These are phyloP conservation scores for Naganishia albida DNA, from an alignment of 1,284 basidiomycete genomes.

Conservation along the genomic window DNA sequence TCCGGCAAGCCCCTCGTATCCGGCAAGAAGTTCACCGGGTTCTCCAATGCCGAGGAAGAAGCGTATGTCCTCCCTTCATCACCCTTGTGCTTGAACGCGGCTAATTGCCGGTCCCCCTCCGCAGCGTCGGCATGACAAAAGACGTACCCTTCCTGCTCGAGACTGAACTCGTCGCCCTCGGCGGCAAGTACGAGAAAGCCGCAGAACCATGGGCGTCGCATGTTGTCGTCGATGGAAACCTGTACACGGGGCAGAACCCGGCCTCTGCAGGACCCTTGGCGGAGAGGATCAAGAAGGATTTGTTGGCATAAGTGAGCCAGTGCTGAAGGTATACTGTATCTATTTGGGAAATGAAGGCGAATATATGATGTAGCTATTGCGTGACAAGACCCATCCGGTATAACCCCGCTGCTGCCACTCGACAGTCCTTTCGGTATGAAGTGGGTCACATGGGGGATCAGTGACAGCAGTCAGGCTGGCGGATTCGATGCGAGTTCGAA, in stretches of 20 bases:
- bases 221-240: conserved; percentile 58
- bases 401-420: no score
- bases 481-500: no score
- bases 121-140: conserved; percentile 35
- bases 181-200: conserved; percentile 66
- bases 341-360: no score
- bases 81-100: neutral
- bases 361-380: no score
- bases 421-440: no score
- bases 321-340: no score
- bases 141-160: conserved; percentile 71
- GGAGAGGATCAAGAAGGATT: conserved; percentile 43
- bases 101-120: neutral
- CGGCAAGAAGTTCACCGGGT: conserved; percentile 64
- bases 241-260: conserved; percentile 73
- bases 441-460: no score
- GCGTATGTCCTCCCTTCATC: conserved; percentile 42
- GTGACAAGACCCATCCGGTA: no score
- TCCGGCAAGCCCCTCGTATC: conserved; percentile 66
- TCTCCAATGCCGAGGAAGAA: conserved; percentile 72
- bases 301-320: conserved; percentile 12
- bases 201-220: conserved; percentile 60
- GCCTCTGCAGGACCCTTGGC: conserved; percentile 59
- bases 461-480: no score
- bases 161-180: conserved; percentile 63